These are phyloP conservation scores for Phalaenopsis aphrodite DNA, from an alignment of 106 monocot genomes.

Conservation along the genomic window DNA sequence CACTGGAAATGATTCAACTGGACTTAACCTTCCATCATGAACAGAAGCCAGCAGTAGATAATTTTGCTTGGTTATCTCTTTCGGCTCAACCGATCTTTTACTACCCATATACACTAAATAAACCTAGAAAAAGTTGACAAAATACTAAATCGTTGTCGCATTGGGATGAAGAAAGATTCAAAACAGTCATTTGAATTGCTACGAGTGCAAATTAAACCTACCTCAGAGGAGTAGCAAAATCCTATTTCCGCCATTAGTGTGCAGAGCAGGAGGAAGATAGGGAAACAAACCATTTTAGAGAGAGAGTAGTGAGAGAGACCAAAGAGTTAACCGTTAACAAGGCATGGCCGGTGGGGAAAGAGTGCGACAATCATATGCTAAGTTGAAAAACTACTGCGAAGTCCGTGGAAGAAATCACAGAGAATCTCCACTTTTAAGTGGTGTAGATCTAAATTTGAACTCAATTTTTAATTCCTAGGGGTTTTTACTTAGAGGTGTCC, in stretches of 20 bases:
- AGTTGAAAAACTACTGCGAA: no score
- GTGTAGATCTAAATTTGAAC: no score
- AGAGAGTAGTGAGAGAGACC: no score
- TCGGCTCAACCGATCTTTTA: conserved; percentile 22
- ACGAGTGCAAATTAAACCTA: background rate
- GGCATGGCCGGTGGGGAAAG: no score
- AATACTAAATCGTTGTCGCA: no score
- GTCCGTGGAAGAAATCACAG: no score
- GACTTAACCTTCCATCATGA: conserved; percentile 71
- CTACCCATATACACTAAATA: conserved; percentile 80
- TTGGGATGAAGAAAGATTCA: background rate
- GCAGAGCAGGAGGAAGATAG: conserved; percentile 6
- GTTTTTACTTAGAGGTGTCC: no score
- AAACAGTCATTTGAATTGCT: background rate
- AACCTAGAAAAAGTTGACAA: conserved; percentile 35
- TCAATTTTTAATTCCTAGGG: no score
- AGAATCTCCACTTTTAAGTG: no score
- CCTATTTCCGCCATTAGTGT: background rate
- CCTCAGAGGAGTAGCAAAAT: conserved; percentile 11
- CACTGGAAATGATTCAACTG: background rate
- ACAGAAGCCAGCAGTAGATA: conserved; percentile 65
- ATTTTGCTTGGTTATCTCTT: conserved; percentile 40
- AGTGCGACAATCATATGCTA: no score
- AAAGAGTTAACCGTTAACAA: background rate
- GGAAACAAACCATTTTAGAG: background rate